Base-by-base conservation (phyloP, 768 basidiomycete species). In the Xanthoconium purpureum region DNA sequence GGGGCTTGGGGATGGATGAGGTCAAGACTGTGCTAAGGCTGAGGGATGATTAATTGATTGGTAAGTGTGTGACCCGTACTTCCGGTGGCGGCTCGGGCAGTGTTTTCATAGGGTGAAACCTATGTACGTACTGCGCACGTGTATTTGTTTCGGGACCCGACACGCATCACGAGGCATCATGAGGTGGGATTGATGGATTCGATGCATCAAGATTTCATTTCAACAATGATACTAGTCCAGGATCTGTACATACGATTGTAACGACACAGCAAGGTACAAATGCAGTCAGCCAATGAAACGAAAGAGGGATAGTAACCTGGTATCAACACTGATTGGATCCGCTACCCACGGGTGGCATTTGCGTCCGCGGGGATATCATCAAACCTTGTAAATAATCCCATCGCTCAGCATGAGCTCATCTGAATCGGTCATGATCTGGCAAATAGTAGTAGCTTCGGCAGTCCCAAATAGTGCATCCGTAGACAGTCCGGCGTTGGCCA, bases 351-450 rank as follows among this genome's bases (percentile, higher is more conserved):
- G 40, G 24, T 24, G 24, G 4, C 4, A 4, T 2, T 10, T 17
- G 50, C 50, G 13, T 35, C 55, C 47, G 40, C 49, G 44, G 47
- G 20, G 43, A 45, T 54, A 53, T 73, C 75, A 54, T 73, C 75
- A 92, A 54, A 93, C 83, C 71, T 86, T 92, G 76, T 95, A 95
- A 51, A 95, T 81, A 54, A 91, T 84, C 33, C 87, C 89, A 33
- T 90, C 91, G 60, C 87, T 88, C 64, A 93, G 78, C 90, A 97
- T 92, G 59, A 98, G 76, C 71, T 95, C 89, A 52, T 74, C 73
- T 15, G 65, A 62, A 64, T 87, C 85, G 29, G 81, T 80, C 95
- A 98, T 97, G 36, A 77, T 71, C 60, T 83, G 78, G 55, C 88
- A 86, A 24, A 86, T 84, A 52, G 78, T 76, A 6, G 83, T 84